Evolutionary conservation across 2,329 filamentous ascomycete species (phyloP), one percentile per base, ranked within the genome.

Genomic region (Aspergillus fructus): DNA sequence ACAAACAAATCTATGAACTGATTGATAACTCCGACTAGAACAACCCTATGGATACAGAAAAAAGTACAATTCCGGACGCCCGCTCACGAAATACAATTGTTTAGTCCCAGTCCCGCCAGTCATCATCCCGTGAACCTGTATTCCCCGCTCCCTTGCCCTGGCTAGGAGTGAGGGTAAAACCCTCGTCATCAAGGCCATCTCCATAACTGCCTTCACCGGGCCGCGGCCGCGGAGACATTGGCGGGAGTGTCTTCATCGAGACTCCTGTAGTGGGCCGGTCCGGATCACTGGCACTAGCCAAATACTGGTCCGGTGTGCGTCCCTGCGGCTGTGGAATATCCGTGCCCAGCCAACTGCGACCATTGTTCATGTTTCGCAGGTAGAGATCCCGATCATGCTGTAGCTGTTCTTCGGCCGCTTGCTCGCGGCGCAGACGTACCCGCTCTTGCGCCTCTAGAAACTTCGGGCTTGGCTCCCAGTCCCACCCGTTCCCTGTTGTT

Each of bases 401-500:
- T 52, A 72, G 66, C 51, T 74, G 66, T 4, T 68, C 61, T 9
- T 57, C 61, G 24, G 64, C 58, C 34, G 71, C 69, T 30, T 68
- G 68, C 41, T 74, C 74, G 15, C 69, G 65, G 30, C 59, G 62
- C 17, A 63, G 53, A 13, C 73, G 69, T 27, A 73, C 56, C 4
- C 64, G 62, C 8, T 76, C 72, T 51, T 72, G 70, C 9, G 88
- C 89, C 37, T 87, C 85, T 3, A 90, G 62, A 89, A 94, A 99
- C 63, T 85, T 85, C 1, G 85, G 82, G 68, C 87, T 96, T 1
- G 93, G 84, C 67, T 97, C 92, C 94, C 94, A 99, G 45, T 81
- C 83, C 93, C 93, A 99, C 21, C 94, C 94, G 72, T 99, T 91
- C 34, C 93, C 93, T 0, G 86, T 90, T 2, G 92, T 96, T 68